Conservation (phyloP, 1,284 basidiomycete species). For the Bjerkandera adusta region DNA sequence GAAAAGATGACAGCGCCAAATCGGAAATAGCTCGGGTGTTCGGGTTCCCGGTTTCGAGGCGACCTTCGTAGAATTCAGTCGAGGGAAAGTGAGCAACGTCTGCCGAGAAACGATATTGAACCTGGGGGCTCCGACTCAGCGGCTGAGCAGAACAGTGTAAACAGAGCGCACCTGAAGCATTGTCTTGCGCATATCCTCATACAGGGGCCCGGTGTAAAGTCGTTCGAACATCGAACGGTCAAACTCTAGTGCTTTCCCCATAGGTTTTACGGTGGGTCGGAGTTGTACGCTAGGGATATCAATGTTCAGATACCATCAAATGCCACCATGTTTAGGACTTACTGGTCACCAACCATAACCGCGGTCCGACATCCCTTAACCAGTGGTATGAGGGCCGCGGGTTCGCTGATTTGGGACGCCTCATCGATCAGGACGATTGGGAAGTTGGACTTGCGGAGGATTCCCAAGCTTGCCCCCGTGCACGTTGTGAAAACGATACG, state of each 20-base stretch:
- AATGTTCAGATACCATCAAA: neutral
- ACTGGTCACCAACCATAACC: slow-evolving; percentile 69
- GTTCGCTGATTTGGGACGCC: slow-evolving; percentile 65
- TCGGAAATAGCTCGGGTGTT: slow-evolving; percentile 38
- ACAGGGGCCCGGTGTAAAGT: slow-evolving; percentile 43
- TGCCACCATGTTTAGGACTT: slow-evolving; percentile 24
- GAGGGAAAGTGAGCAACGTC: slow-evolving; percentile 61
- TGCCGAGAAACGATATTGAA: slow-evolving; percentile 61
- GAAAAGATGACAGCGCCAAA: slow-evolving; percentile 44
- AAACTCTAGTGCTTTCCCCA: slow-evolving; percentile 52
- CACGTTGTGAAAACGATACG: slow-evolving; percentile 62
- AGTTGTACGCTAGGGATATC: slow-evolving; percentile 54
- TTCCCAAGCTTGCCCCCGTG: slow-evolving; percentile 59
- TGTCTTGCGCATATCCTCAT: slow-evolving; percentile 42
- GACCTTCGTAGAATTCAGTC: slow-evolving; percentile 54
- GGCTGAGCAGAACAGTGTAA: neutral
- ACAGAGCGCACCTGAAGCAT: slow-evolving; percentile 53
- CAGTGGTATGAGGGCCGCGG: slow-evolving; percentile 58
- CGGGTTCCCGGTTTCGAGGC: slow-evolving; percentile 45
- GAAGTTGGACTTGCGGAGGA: slow-evolving; percentile 53
- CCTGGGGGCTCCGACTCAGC: slow-evolving; percentile 26
- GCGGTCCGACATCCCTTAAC: slow-evolving; percentile 58
- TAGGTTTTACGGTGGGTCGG: slow-evolving; percentile 56
- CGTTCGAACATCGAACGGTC: slow-evolving; percentile 62
- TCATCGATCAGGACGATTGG: slow-evolving; percentile 65